A percentile compares a stretch with the other conserved stretches of the same genome.
These are phyloP conservation scores for Ceratocystis cubensis DNA, from an alignment of 2,329 filamentous ascomycete genomes.

Conservation along the genomic window DNA sequence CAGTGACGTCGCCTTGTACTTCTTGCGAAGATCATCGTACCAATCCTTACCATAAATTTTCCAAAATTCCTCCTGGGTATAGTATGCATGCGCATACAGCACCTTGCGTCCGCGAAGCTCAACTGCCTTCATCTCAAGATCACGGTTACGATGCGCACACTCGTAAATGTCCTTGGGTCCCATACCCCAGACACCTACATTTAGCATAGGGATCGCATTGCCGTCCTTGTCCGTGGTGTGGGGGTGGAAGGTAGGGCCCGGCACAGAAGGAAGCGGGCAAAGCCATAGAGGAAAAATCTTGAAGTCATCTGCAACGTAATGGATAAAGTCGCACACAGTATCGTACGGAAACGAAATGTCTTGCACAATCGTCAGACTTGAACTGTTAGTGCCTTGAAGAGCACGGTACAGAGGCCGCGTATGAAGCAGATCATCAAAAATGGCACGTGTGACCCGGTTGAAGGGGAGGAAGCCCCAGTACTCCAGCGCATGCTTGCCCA, in stretches of 20 bases:
- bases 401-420: constrained; percentile 54
- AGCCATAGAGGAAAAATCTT: constrained; percentile 45
- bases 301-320: constrained; percentile 36
- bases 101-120: constrained; percentile 54
- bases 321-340: constrained; percentile 33
- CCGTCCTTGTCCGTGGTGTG: constrained; percentile 26
- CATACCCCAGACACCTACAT: constrained; percentile 52
- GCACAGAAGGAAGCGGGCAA: constrained; percentile 39
- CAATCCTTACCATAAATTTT: constrained; percentile 45
- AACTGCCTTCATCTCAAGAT: constrained; percentile 46
- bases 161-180: constrained; percentile 30
- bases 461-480: constrained; percentile 52
- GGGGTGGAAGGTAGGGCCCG: constrained; percentile 24
- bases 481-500: constrained; percentile 46
- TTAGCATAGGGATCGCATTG: constrained; percentile 33
- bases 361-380: constrained; percentile 51
- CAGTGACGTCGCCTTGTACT: constrained; percentile 46
- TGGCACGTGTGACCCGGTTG: constrained; percentile 47
- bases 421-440: constrained; percentile 51
- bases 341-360: constrained; percentile 44
- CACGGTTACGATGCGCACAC: constrained; percentile 35
- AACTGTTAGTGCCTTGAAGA: constrained; percentile 47
- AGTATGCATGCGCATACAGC: constrained; percentile 58
- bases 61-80: constrained; percentile 58
- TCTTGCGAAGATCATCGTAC: constrained; percentile 45